Evolutionary conservation across 106 monocot species (phyloP).

Genomic region (Apostasia shenzhenica): DNA sequence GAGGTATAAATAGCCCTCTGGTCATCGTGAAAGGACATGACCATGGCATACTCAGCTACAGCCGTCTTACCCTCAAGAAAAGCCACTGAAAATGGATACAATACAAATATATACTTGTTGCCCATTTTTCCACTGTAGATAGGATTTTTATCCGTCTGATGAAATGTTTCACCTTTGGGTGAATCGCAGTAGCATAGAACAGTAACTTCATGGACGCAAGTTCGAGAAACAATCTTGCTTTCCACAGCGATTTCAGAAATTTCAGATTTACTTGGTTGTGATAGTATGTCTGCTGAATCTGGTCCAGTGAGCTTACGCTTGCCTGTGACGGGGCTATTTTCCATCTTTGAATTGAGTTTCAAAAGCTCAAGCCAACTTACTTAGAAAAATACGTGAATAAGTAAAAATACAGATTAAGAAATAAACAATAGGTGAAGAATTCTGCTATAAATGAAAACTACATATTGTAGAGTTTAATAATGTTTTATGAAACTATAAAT

Average conservation of each 20-base stretch:
- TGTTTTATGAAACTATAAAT: too few species aligned
- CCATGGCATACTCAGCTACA: slow-evolving; percentile 94
- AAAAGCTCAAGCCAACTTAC: too few species aligned
- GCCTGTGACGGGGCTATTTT: slow-evolving; percentile 7
- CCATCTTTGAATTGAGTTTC: slow-evolving; percentile 7
- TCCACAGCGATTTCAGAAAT: slow-evolving; percentile 18
- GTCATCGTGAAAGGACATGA: slow-evolving; percentile 90
- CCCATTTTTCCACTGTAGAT: slow-evolving; percentile 66
- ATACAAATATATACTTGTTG: slow-evolving; percentile 74
- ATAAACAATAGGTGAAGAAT: too few species aligned
- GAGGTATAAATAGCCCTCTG: slow-evolving; percentile 97
- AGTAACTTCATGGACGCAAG: slow-evolving; percentile 95
- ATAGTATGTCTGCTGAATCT: not conserved
- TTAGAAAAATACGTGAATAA: too few species aligned
- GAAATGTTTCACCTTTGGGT: slow-evolving; percentile 37
- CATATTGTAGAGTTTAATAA: too few species aligned
- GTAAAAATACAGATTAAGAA: too few species aligned
- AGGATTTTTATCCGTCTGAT: slow-evolving; percentile 69
- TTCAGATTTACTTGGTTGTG: not conserved
- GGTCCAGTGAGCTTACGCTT: slow-evolving; percentile 30
- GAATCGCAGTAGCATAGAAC: slow-evolving; percentile 53
- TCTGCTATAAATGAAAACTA: too few species aligned
- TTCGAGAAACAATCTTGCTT: slow-evolving; percentile 44
- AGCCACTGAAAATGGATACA: slow-evolving; percentile 93
- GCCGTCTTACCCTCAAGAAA: slow-evolving; percentile 96